Percentiles rank a stretch among this genome's conserved stretches.
Conservation (phyloP, 2,329 filamentous ascomycete genomes). For the Calonectria leucothoes region DNA sequence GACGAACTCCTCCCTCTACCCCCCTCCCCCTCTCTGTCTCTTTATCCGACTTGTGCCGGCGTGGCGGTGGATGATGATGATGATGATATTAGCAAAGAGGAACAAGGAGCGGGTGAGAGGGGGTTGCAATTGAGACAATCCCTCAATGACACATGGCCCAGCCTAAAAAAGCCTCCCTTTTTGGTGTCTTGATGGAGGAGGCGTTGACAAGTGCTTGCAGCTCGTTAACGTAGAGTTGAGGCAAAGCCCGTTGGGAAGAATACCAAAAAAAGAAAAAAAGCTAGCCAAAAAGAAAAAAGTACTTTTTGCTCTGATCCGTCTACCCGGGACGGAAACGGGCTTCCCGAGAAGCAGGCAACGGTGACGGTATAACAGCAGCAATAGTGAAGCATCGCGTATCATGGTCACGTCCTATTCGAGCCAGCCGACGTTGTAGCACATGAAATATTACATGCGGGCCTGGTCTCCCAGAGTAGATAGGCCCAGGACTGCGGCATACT, state of each 20-base stretch:
- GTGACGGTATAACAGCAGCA: background rate
- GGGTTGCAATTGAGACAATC: conserved; percentile 18
- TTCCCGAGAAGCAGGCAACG: background rate
- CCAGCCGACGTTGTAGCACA: conserved; percentile 7
- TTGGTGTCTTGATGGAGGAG: background rate
- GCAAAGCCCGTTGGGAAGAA: background rate
- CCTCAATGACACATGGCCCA: conserved; percentile 12
- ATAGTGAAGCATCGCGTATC: conserved; percentile 6
- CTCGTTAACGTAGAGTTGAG: background rate
- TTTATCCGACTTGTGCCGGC: background rate
- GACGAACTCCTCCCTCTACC: background rate
- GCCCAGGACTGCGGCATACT: background rate
- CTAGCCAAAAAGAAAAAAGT: background rate
- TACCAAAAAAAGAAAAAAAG: background rate
- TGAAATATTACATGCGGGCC: background rate
- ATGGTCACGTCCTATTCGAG: background rate
- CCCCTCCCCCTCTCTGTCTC: no score
- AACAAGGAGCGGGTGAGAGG: background rate
- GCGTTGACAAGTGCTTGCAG: background rate
- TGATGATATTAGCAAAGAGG: background rate
- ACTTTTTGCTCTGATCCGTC: background rate
- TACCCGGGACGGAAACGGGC: background rate
- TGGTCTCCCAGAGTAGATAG: background rate
- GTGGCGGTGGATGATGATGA: background rate
- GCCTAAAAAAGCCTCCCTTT: background rate